These are phyloP conservation scores for Fragaria ananassa DNA, from an alignment of 306 rosid genomes.

Conservation along the genomic window DNA sequence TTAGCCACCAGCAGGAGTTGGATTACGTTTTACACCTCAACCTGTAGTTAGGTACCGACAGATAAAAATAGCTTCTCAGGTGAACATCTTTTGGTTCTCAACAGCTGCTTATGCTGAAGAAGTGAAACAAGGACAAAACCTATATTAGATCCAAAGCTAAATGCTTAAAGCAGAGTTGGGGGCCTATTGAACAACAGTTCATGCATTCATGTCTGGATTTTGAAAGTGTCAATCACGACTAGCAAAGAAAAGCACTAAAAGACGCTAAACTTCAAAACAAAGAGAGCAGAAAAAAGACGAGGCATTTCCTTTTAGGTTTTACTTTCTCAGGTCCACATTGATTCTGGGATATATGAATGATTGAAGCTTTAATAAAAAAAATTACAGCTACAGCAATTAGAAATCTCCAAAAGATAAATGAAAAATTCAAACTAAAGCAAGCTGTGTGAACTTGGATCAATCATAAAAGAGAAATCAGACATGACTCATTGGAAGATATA, in stretches of 20 bases:
- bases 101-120: background rate
- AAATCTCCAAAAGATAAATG: background rate
- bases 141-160: background rate
- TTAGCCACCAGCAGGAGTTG: background rate
- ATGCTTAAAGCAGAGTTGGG: background rate
- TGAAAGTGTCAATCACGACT: constrained; percentile 8
- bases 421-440: background rate
- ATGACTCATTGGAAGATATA: background rate
- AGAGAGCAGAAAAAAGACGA: constrained; percentile 5
- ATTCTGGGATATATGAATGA: background rate
- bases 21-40: background rate
- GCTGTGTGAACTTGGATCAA: background rate
- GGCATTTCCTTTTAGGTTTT: background rate
- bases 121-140: background rate
- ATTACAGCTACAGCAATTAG: background rate
- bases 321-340: constrained; percentile 10
- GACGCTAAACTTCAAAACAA: constrained; percentile 19
- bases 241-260: constrained; percentile 19
- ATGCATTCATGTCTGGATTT: background rate
- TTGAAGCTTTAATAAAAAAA: background rate
- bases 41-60: background rate
- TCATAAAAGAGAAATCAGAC: background rate
- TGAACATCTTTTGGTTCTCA: background rate
- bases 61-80: background rate
- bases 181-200: constrained; percentile 21